Conservation (phyloP, 2,329 filamentous ascomycete genomes). For the Aspergillus clavatus region DNA sequence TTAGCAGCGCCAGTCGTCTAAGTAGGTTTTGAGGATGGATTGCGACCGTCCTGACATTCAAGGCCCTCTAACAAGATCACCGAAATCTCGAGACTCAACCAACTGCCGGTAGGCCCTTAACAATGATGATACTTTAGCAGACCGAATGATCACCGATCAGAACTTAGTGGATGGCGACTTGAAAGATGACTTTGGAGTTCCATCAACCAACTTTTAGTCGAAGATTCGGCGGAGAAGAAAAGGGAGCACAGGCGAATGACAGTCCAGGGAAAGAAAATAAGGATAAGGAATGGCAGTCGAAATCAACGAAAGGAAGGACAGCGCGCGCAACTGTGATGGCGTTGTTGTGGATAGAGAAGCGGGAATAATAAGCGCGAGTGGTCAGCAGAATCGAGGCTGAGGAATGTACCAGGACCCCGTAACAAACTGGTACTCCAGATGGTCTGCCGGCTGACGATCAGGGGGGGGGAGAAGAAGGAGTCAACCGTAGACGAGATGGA, state of each 20-base stretch:
- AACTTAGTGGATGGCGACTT: neutral
- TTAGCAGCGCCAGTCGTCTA: neutral
- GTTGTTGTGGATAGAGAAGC: too few relatives aligned
- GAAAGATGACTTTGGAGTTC: neutral
- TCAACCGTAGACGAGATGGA: too few relatives aligned
- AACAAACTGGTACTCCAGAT: too few relatives aligned
- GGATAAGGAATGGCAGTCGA: constrained; percentile 3
- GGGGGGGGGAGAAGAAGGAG: too few relatives aligned
- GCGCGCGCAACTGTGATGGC: neutral
- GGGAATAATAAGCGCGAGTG: neutral
- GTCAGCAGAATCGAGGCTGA: constrained; percentile 1
- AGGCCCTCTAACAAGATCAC: neutral
- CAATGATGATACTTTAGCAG: neutral
- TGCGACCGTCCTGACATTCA: neutral
- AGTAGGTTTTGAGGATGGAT: neutral
- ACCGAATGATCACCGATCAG: neutral
- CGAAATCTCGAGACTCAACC: neutral
- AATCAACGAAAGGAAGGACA: neutral
- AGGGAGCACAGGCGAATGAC: too few relatives aligned
- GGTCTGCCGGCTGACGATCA: too few relatives aligned
- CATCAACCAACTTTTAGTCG: neutral
- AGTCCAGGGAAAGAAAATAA: neutral
- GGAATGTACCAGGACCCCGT: too few relatives aligned
- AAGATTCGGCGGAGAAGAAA: too few relatives aligned
- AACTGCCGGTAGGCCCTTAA: neutral